Evolutionary conservation across 1,139 yeast genomes (phyloP), one percentile per base, ranked within the genome.

Genomic region (Zygosaccharomyces sapae): DNA sequence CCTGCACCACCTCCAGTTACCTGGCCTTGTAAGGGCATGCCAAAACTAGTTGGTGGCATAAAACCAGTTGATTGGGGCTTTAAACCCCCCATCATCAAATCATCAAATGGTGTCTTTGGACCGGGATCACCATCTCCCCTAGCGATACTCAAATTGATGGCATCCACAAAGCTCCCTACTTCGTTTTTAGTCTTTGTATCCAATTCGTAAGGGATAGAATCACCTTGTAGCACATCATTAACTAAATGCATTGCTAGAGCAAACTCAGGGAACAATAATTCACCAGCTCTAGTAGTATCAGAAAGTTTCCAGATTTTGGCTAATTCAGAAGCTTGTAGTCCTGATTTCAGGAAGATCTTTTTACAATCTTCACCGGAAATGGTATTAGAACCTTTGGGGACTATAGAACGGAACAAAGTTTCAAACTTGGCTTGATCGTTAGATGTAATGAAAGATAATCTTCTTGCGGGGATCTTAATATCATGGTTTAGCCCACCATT

Each of bases 221-320:
- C 86, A 20, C 96, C 96, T 59, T 81, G 80, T 57, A 87, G 73
- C 0, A 85, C 85, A 62, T 80, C 69, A 55, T 87, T 86, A 63
- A 96, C 89, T 55, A 92, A 74, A 65, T 88, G 95, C 74, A 92
- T 81, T 13, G 96, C 95, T 58, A 90, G 74, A 9, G 96, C 96
- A 71, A 92, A 92, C 65, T 92, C 97, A 0, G 98, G 98, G 61
- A 90, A 92, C 54, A 92, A 70, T 50, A 92, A 75, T 41, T 81
- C 76, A 1, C 97, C 97, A 3, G 95, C 82, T 59, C 81, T 84
- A 58, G 83, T 85, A 2, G 95, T 84, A 63, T 92, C 98, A 20
- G 96, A 78, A 54, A 92, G 72, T 29, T 86, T 80, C 98, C 98
- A 92, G 50, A 92, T 83, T 55, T 84, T 87, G 1, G 95, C 95